phyloP scores from a whole-genome alignment of 345 rosid species.

The Salix exigua region DNA sequence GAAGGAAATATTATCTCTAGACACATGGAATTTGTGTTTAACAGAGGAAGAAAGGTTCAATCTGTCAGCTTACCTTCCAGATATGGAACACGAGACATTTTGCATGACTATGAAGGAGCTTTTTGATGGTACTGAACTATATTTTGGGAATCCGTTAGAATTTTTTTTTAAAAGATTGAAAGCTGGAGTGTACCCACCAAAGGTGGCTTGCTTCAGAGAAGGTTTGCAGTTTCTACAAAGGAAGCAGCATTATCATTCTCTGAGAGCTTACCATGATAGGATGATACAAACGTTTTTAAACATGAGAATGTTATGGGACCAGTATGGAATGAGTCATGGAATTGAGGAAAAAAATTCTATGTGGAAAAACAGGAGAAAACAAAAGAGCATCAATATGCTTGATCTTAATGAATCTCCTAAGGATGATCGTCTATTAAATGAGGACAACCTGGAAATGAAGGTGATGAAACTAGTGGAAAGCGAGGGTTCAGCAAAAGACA shows the following conservation, averaged over 20 bases:
- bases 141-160: constrained; percentile 60
- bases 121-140: constrained; percentile 46
- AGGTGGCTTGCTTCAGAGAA: constrained; percentile 42
- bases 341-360: constrained; percentile 36
- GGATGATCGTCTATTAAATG: constrained; percentile 29
- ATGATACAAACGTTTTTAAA: constrained; percentile 38
- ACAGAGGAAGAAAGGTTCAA: constrained; percentile 59
- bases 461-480: constrained; percentile 24
- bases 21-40: constrained; percentile 62
- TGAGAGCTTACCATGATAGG: constrained; percentile 50
- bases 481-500: constrained; percentile 19
- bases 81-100: constrained; percentile 58
- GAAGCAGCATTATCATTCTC: constrained; percentile 42
- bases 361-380: constrained; percentile 47
- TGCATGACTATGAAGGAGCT: constrained; percentile 49
- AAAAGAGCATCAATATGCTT: constrained; percentile 30
- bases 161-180: constrained; percentile 52
- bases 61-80: constrained; percentile 58
- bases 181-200: constrained; percentile 56
- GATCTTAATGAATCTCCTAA: constrained; percentile 57
- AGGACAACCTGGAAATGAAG: constrained; percentile 26
- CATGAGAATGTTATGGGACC: constrained; percentile 47
- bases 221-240: constrained; percentile 37
- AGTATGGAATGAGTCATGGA: constrained; percentile 26
- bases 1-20: constrained; percentile 47